Conservation (phyloP, 2,329 filamentous ascomycete species). For the Scopulariopsis brevicaulis region DNA sequence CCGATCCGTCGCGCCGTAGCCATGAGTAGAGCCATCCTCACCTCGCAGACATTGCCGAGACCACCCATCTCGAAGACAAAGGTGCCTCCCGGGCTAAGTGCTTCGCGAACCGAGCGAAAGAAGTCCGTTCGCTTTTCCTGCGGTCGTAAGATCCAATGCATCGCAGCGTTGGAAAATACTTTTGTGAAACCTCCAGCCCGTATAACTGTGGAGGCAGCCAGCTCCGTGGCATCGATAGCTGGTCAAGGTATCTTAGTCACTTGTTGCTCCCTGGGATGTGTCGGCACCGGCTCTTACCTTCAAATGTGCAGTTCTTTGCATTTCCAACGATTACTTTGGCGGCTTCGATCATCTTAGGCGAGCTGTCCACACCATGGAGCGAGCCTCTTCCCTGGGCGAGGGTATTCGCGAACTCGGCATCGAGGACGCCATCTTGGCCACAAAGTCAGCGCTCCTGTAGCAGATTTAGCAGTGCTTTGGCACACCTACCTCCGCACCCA, state of each 20-base stretch:
- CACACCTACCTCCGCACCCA: constrained; percentile 45
- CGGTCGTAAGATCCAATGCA: constrained; percentile 53
- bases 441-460: not conserved
- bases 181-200: constrained; percentile 33
- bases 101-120: constrained; percentile 37
- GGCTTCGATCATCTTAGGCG: constrained; percentile 44
- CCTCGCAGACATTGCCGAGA: constrained; percentile 55
- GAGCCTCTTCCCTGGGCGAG: constrained; percentile 31
- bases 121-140: constrained; percentile 31
- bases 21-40: constrained; percentile 43
- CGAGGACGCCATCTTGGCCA: constrained; percentile 44
- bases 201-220: constrained; percentile 21
- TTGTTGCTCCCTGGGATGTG: constrained; percentile 2
- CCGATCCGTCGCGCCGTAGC: constrained; percentile 40
- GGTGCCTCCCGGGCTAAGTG: constrained; percentile 40
- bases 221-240: constrained; percentile 34
- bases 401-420: constrained; percentile 36
- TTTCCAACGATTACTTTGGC: constrained; percentile 28
- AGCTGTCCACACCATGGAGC: constrained; percentile 48
- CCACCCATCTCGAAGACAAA: constrained; percentile 66
- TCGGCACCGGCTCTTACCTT: constrained; percentile 18
- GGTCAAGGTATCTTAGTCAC: not conserved
- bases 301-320: constrained; percentile 28
- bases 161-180: constrained; percentile 54
- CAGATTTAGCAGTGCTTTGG: not conserved